Evolutionary conservation across 2,329 filamentous ascomycete genomes (phyloP), one percentile per base, ranked within the genome.

Genomic region (Penicillium sp.): DNA sequence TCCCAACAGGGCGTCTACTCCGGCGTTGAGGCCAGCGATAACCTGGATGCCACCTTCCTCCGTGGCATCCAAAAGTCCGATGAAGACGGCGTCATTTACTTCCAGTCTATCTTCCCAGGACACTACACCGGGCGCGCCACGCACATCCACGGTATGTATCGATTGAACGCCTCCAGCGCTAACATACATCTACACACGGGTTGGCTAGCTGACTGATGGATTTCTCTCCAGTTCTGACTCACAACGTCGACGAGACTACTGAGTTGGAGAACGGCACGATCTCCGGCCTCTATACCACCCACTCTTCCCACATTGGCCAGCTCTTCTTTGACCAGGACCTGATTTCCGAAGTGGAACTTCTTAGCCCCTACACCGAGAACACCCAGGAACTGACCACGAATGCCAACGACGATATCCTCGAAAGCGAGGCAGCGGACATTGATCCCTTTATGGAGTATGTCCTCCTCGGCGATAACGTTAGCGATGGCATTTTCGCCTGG

Each of bases 301-400:
- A 76, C 55, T 81, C 85, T 60, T 82, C 84, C 7, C 87, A 90
- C 75, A 81, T 89, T 45, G 87, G 88, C 19, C 88, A 91, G 72
- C 70, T 88, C 55, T 90, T 87, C 81, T 87, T 87, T 60, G 86
- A 90, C 72, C 84, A 89, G 71, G 78, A 80, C 65, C 82, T 90
- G 8, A 82, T 86, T 66, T 68, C 69, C 31, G 15, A 55, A 11
- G 52, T 5, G 21, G 82, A 85, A 63, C 73, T 72, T 5, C 77
- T 75, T 1, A 64, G 70, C 3, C 82, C 83, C 1, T 70, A 70
- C 62, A 67, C 60, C 60, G 64, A 63, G 8, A 70, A 68, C 54
- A 67, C 56, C 2, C 54, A 68, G 31, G 45, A 41, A 3, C 58
- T 66, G 2, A 63, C 63, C 15, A 58, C 56, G n/a, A 68, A 68